Base-by-base conservation (phyloP, 257 asterid genomes). In the Solanum microdontum region DNA sequence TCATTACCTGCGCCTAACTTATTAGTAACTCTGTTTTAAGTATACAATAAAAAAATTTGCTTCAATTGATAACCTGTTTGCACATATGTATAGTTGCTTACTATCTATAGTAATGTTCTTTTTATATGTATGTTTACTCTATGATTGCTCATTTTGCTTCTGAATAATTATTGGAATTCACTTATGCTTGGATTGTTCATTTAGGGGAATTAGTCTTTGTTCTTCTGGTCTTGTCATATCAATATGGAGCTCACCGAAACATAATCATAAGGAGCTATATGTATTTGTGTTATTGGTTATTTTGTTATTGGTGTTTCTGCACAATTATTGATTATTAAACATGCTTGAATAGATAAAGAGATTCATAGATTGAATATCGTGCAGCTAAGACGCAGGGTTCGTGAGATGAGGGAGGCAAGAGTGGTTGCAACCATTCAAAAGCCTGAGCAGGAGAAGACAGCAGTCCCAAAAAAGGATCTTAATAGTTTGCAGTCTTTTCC, bases 321-420 rank as follows among this genome's bases (percentile, higher is more conserved):
- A 48, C 2, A n/a, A 12, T 10, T 45, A 45, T 82, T 45, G 84
- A 43, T 26, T 28, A 45, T 82, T 9, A 82, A 82, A 28, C 28
- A 10, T 82, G 28, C 39, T 76, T 48, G 68, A 80, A 80, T 82
- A 48, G 58, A 51, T 30, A 10, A 15, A 45, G 40, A 48, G 39
- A 48, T 26, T 82, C 37, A 82, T 51, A 17, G 26, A 28, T 48
- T 82, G 51, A 87, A 91, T 28, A 88, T 87, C 48, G 89, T 82
- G 85, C 96, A 97, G 99, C 94, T 97, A 87, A 93, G 93, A 36
- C 94, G 99, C 66, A 93, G 97, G 90, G 99, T 97, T 58, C 98
- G 99, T 74, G 98, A 94, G 88, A 95, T 97, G 99, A 95, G 99
- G 94, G 99, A 97, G 87, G 86, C 97, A 80, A 92, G 93, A 93